Base-by-base conservation (phyloP, 2,329 filamentous ascomycete species). In the Penicillium sp. region DNA sequence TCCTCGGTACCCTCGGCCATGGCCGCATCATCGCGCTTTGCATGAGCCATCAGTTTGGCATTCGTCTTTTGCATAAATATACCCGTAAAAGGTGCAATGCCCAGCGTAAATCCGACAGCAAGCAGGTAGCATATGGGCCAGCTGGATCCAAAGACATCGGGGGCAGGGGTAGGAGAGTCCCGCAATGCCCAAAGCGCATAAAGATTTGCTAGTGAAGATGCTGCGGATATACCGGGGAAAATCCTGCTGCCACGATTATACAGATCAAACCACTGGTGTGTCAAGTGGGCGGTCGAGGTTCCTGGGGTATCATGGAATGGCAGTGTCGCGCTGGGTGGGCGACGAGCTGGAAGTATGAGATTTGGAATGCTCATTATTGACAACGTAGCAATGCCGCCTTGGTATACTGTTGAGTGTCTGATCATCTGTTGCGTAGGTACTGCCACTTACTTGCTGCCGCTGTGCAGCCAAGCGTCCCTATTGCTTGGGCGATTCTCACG, bases 221-320 rank as follows among this genome's bases (percentile, higher is more conserved):
- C 78, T 7, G 79, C 77, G 4, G 68, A 68, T 46, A 84, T 71
- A 56, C 83, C 79, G 3, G 82, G 74, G 2, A 75, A 73, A 16
- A 84, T 78, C 3, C 76, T 79, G 10, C 80, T 77, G 15, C 84
- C 84, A 1, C 85, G 75, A 57, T 84, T 49, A 56, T 68, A 72
- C 32, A 63, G 47, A 41, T 65, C 51, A 27, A 63, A 52, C 66
- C 67, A 72, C 57, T 72, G 67, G 37, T 64, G 65, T 18, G 65
- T 62, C 23, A 72, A 49, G 52, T 70, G 66, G 12, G 65, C 52
- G 35, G 57, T 46, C 4, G 65, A 46, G 9, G 64, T 56, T 18
- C 48, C 64, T n/a, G 67, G 59, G 10, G n/a, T 39, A 37, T 59
- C 46, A 21, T 47, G 27, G 6, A 37, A 38, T 32, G 53, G 40